Percentiles rank a stretch among this genome's conserved stretches.
These are phyloP conservation scores for Podospora fimiseda DNA, from an alignment of 495 filamentous ascomycete species.

Conservation along the genomic window DNA sequence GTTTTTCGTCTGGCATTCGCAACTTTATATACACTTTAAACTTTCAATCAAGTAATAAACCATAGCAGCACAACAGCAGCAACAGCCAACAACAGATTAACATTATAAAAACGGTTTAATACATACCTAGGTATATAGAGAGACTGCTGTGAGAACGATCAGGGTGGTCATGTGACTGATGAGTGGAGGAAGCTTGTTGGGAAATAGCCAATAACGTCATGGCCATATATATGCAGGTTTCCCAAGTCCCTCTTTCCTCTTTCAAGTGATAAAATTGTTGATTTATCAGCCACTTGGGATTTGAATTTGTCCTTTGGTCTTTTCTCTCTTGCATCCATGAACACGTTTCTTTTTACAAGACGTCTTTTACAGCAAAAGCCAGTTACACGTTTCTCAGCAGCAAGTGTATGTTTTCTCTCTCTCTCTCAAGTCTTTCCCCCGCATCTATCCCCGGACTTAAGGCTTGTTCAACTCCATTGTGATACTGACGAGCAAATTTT, in stretches of 20 bases:
- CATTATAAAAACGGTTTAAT: too few species aligned
- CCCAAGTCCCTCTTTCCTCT: background rate
- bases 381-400: background rate
- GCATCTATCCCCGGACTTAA: background rate
- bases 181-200: background rate
- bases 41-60: too few species aligned
- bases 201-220: background rate
- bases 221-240: too few species aligned
- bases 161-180: constrained; percentile 14
- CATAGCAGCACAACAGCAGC: too few species aligned
- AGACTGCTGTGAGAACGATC: background rate
- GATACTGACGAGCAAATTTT: background rate
- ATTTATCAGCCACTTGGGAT: background rate
- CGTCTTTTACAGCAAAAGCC: constrained; percentile 8
- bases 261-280: background rate
- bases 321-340: constrained; percentile 22
- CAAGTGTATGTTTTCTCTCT: background rate
- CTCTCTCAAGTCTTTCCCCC: background rate
- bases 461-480: background rate
- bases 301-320: too few species aligned
- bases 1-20: too few species aligned
- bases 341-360: constrained; percentile 22
- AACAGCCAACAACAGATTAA: too few species aligned
- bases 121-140: too few species aligned
- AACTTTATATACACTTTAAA: too few species aligned